Percentiles rank a stretch among this genome's conserved stretches.
These are phyloP conservation scores for Boletus barrowsii DNA, from an alignment of 768 basidiomycete genomes.

Conservation along the genomic window DNA sequence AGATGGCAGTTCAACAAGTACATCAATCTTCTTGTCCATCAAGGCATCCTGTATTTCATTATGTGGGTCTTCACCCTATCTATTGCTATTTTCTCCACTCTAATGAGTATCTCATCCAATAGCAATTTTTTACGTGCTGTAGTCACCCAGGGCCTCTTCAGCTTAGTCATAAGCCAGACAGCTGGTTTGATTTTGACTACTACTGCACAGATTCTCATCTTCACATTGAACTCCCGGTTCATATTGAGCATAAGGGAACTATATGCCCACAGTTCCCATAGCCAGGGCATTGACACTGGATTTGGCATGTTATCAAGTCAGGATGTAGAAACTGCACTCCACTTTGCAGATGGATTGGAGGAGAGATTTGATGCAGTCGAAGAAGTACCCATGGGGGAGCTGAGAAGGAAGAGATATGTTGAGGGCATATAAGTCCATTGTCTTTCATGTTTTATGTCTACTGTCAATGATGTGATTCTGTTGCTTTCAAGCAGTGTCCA, in stretches of 20 bases:
- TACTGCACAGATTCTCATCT: background rate
- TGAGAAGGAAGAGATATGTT: background rate
- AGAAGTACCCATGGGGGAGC: background rate
- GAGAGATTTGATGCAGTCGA: background rate
- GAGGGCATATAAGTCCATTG: background rate
- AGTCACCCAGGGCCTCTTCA: background rate
- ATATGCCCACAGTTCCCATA: background rate
- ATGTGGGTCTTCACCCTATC: background rate
- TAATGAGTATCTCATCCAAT: background rate
- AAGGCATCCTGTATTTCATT: conserved; percentile 9
- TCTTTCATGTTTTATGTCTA: too few relatives aligned
- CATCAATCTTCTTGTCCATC: conserved; percentile 1
- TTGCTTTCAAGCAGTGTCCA: too few relatives aligned
- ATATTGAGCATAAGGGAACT: background rate
- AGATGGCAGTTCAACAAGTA: conserved; percentile 10
- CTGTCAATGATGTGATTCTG: too few relatives aligned
- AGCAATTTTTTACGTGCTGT: background rate
- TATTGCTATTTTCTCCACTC: background rate
- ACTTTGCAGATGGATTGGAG: background rate
- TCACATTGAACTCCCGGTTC: background rate
- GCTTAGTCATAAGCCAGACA: background rate
- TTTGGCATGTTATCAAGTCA: background rate
- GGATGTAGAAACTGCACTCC: background rate
- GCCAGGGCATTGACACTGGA: background rate
- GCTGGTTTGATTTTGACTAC: background rate